phyloP scores from a whole-genome alignment of 2,329 filamentous ascomycete genomes.

The Plectosphaerella plurivora region DNA sequence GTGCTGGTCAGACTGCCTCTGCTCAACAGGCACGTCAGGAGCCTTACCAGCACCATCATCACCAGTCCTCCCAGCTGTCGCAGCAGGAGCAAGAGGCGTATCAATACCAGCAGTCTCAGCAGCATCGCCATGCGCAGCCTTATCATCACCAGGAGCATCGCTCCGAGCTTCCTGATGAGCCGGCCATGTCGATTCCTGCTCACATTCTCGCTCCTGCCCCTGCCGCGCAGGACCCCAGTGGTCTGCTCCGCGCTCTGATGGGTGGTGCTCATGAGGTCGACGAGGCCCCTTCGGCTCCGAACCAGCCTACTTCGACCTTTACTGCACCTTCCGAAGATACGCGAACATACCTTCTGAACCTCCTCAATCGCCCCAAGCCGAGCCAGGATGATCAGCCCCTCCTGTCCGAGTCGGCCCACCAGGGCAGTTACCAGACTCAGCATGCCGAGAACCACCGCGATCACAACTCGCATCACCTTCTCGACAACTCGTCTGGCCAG shows the following conservation, averaged over 20 bases:
- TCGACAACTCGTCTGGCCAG: constrained; percentile 11
- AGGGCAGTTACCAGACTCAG: constrained; percentile 35
- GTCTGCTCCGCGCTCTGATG: constrained; percentile 57
- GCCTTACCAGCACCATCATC: constrained; percentile 22
- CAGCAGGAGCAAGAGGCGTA: constrained; percentile 15
- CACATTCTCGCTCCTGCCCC: constrained; percentile 55
- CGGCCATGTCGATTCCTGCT: constrained; percentile 20
- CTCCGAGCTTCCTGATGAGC: constrained; percentile 20
- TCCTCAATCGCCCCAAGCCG: constrained; percentile 76
- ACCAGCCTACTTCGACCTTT: constrained; percentile 31
- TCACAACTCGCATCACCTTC: constrained; percentile 11
- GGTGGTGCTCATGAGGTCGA: constrained; percentile 50
- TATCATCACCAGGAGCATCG: constrained; percentile 14
- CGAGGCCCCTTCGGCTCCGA: constrained; percentile 19
- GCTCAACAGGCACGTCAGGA: constrained; percentile 7
- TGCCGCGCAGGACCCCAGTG: constrained; percentile 49
- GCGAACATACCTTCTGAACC: constrained; percentile 78
- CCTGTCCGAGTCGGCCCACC: constrained; percentile 36
- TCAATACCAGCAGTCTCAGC: constrained; percentile 16
- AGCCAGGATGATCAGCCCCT: constrained; percentile 48
- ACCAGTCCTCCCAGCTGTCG: constrained; percentile 13
- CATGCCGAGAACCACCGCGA: constrained; percentile 27
- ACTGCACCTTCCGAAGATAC: constrained; percentile 61
- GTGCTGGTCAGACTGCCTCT: constrained; percentile 19
- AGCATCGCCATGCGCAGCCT: constrained; percentile 12